Conservation (phyloP, 768 basidiomycete genomes). For the Pleurotus pulmonarius region DNA sequence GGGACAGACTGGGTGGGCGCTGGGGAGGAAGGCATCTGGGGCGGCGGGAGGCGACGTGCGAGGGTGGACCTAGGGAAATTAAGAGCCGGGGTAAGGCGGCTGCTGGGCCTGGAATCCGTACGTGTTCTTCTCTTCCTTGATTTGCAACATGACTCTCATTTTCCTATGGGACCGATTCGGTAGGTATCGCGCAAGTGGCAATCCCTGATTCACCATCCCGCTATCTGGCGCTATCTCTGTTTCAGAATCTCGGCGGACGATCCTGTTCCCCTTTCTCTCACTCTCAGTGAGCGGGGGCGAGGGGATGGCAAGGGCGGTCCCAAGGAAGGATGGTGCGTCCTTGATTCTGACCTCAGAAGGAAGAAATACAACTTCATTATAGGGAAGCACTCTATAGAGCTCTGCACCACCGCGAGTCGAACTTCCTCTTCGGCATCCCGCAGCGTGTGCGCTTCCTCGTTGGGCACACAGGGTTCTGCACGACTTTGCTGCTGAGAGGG, state of each 20-base stretch:
- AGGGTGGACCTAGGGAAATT: neutral
- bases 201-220: slow-evolving; percentile 52
- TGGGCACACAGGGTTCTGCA: slow-evolving; percentile 87
- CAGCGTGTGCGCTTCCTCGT: slow-evolving; percentile 75
- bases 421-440: slow-evolving; percentile 72
- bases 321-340: slow-evolving; percentile 63
- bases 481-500: slow-evolving; percentile 72
- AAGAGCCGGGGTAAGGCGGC: slow-evolving; percentile 47
- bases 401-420: slow-evolving; percentile 81
- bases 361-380: neutral
- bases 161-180: neutral
- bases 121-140: slow-evolving; percentile 29
- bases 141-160: slow-evolving; percentile 18
- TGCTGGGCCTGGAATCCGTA: slow-evolving; percentile 58
- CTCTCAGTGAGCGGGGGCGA: slow-evolving; percentile 26
- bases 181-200: slow-evolving; percentile 47
- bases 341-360: neutral
- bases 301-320: slow-evolving; percentile 5
- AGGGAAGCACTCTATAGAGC: slow-evolving; percentile 70
- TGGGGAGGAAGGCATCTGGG: slow-evolving; percentile 5
- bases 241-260: slow-evolving; percentile 69
- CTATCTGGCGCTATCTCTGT: slow-evolving; percentile 76
- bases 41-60: neutral
- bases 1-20: slow-evolving; percentile 1
- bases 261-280: slow-evolving; percentile 61